These are phyloP conservation scores for Ramaria sp. DNA, from an alignment of 768 basidiomycete genomes.

Conservation along the genomic window DNA sequence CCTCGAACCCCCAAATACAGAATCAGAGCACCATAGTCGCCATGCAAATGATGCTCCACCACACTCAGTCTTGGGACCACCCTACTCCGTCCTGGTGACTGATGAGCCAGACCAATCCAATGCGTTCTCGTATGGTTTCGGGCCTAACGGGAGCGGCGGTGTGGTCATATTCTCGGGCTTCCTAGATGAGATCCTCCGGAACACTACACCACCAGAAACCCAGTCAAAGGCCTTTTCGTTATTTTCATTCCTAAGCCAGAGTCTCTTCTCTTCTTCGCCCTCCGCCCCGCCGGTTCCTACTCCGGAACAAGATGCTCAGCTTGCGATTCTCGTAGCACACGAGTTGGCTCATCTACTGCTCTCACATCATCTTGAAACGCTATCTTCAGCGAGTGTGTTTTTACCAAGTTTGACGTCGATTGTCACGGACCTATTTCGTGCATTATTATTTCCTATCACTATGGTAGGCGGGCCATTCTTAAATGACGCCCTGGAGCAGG, in stretches of 20 bases:
- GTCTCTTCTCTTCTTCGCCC: constrained; percentile 15
- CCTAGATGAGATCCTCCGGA: constrained; percentile 71
- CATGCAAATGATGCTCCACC: constrained; percentile 20
- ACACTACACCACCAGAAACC: constrained; percentile 20
- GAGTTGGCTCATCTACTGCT: constrained; percentile 88
- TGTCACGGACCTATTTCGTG: constrained; percentile 61
- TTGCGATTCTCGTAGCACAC: constrained; percentile 87
- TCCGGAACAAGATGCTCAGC: constrained; percentile 71
- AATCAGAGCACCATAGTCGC: constrained; percentile 31
- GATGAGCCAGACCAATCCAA: constrained; percentile 78
- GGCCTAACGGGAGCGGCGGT: constrained; percentile 83
- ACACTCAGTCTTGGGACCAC: constrained; percentile 65
- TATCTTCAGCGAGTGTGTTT: constrained; percentile 78
- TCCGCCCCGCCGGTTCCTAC: constrained; percentile 47
- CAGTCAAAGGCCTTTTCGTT: background rate
- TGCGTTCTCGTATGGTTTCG: constrained; percentile 95
- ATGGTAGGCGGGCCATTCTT: constrained; percentile 90
- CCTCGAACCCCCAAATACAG: constrained; percentile 36
- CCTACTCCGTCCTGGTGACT: constrained; percentile 84
- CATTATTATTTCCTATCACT: constrained; percentile 78
- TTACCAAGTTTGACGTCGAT: constrained; percentile 75
- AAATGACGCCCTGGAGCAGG: constrained; percentile 81
- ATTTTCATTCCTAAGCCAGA: background rate
- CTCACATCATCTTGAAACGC: constrained; percentile 83
- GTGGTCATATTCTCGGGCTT: constrained; percentile 94